Base-by-base conservation (phyloP, 345 rosid genomes). In the Camelina sativa region DNA sequence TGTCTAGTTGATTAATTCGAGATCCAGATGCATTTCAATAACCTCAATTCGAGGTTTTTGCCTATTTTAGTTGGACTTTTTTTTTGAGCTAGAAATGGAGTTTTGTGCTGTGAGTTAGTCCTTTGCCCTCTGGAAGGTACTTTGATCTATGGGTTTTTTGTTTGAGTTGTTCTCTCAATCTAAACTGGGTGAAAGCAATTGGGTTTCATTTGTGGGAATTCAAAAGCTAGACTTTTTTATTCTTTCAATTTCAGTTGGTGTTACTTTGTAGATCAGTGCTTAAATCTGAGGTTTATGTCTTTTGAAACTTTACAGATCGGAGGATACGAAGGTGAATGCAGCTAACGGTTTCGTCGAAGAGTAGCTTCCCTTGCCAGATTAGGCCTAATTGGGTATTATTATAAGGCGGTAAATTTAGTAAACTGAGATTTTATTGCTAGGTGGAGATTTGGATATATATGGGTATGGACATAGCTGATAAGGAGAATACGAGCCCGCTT, bases 401-500 rank as follows among this genome's bases (percentile, higher is more conserved):
- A 34, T 34, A 34, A 34, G 30, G 43, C 51, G 57, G 10, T 54
- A 57, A 3, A 73, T 70, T 25, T n/a, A 19, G 30, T 40, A 65
- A 25, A 66, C 37, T 74, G 17, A 53, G 41, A 50, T 74, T 65
- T 12, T 12, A 37, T 62, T 73, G 71, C 55, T 44, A 56, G 74
- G 11, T 59, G 75, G 55, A 68, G 13, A 34, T 8, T 48, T 41
- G 16, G 61, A 6, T 58, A 54, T 47, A 46, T 52, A 54, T 69
- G 80, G 88, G 83, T 61, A 88, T 88, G 91, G 93, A 84, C 78
- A 51, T 79, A 72, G 54, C 67, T 53, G 76, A 62, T 57, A 47
- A 78, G 46, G 77, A 82, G 57, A 63, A 57, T 56, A 68, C 44
- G 1, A 72, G 20, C 67, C 76, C 68, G 20, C 78, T 80, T 71